Evolutionary conservation across 768 basidiomycete genomes (phyloP).

Genomic region (Hortiboletus campestris): DNA sequence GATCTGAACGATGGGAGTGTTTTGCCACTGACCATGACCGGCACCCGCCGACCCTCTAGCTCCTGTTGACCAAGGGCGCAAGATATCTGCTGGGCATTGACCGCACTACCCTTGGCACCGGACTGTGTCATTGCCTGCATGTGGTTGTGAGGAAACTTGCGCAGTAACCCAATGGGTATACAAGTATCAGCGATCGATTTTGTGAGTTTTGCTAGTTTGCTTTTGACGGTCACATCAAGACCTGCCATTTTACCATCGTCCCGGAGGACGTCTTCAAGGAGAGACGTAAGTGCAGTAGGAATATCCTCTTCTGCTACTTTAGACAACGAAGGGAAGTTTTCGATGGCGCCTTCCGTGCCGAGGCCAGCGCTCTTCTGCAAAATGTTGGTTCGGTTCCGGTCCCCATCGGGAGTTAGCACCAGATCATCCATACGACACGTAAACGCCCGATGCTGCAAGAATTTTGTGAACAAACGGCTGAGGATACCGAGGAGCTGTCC

Average conservation of each 20-base stretch:
- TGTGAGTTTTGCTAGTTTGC: conserved; percentile 80
- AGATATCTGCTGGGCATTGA: conserved; percentile 98
- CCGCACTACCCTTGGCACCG: conserved; percentile 96
- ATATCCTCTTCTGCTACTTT: conserved; percentile 52
- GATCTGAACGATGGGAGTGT: conserved; percentile 95
- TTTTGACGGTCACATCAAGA: conserved; percentile 89
- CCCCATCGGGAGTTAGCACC: conserved; percentile 80
- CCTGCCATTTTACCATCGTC: conserved; percentile 98
- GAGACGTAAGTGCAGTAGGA: conserved; percentile 51
- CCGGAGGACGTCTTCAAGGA: conserved; percentile 89
- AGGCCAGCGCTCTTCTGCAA: conserved; percentile 64
- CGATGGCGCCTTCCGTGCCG: conserved; percentile 86
- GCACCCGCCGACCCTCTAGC: conserved; percentile 96
- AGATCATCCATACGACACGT: conserved; percentile 99
- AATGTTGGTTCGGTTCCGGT: conserved; percentile 64
- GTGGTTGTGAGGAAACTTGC: conserved; percentile 96
- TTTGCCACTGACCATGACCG: conserved; percentile 98
- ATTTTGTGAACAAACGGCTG: conserved; percentile 94
- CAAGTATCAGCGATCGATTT: conserved; percentile 86
- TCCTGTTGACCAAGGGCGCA: conserved; percentile 97
- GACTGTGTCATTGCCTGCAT: conserved; percentile 99
- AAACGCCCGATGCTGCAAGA: conserved; percentile 94
- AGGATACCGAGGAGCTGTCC: conserved; percentile 91
- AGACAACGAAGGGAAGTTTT: conserved; percentile 79
- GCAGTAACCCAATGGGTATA: conserved; percentile 82